Evolutionary conservation across 768 basidiomycete genomes (phyloP).

Genomic region (Amanita polypyramis): DNA sequence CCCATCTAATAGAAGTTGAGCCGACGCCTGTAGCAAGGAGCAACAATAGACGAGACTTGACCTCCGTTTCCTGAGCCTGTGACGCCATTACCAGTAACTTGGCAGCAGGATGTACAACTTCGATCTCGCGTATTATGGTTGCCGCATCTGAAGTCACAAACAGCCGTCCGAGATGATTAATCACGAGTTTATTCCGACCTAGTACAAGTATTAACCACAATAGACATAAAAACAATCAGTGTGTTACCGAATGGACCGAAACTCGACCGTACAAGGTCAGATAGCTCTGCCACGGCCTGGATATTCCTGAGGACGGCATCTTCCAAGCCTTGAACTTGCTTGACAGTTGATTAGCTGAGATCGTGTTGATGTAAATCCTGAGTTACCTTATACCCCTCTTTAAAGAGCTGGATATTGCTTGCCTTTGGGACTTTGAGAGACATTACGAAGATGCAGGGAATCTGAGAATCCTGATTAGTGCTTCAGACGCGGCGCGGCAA

Average conservation of each 20-base stretch:
- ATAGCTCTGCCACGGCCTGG: conserved; percentile 89
- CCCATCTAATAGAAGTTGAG: conserved; percentile 60
- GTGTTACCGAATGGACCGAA: conserved; percentile 90
- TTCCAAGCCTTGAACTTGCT: conserved; percentile 82
- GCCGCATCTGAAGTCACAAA: conserved; percentile 99
- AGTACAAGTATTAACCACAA: conserved; percentile 7
- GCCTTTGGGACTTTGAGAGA: conserved; percentile 90
- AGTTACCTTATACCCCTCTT: conserved; percentile 88
- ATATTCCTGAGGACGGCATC: conserved; percentile 97
- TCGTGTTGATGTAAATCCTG: not conserved
- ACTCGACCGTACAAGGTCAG: conserved; percentile 91
- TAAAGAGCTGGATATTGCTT: conserved; percentile 86
- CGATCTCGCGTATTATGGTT: conserved; percentile 95
- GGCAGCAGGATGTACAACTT: conserved; percentile 97
- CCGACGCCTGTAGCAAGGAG: conserved; percentile 1
- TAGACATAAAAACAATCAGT: conserved; percentile 2
- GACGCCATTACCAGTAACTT: conserved; percentile 99
- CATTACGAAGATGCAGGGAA: conserved; percentile 36
- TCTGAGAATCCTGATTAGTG: not conserved
- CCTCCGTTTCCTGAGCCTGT: conserved; percentile 93
- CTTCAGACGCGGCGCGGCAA: no score
- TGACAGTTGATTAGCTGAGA: conserved; percentile 1
- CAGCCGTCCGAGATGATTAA: conserved; percentile 91
- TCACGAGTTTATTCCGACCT: conserved; percentile 96
- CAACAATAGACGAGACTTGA: conserved; percentile 16